Evolutionary conservation across 768 basidiomycete genomes (phyloP).

Genomic region (Suillus bovinus): DNA sequence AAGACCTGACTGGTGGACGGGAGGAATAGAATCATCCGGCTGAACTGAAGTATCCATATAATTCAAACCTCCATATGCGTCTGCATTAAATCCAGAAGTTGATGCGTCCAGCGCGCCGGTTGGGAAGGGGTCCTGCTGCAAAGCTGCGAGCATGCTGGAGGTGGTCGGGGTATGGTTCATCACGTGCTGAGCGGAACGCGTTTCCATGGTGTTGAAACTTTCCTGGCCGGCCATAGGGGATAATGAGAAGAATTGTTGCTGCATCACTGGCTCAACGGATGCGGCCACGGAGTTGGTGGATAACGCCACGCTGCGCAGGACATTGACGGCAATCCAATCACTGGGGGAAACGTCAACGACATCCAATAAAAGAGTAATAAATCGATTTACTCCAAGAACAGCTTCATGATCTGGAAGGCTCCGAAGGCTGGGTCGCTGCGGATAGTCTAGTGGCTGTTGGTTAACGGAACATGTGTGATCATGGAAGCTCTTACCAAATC

Average conservation of each 20-base stretch:
- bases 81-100: constrained; percentile 60
- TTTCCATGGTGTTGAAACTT: constrained; percentile 66
- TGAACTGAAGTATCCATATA: constrained; percentile 74
- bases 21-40: constrained; percentile 63
- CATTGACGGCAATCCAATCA: constrained; percentile 91
- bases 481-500: constrained; percentile 62
- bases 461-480: neutral
- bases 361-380: constrained; percentile 8
- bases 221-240: constrained; percentile 92
- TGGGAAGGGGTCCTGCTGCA: constrained; percentile 76
- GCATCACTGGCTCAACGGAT: constrained; percentile 89
- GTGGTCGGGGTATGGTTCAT: constrained; percentile 86
- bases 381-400: constrained; percentile 80
- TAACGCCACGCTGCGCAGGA: constrained; percentile 81
- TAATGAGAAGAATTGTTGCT: constrained; percentile 83
- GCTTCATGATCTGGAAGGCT: constrained; percentile 88
- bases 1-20: constrained; percentile 61
- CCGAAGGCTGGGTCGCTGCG: constrained; percentile 92
- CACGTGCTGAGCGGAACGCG: constrained; percentile 51
- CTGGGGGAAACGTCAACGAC: constrained; percentile 40
- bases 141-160: constrained; percentile 87
- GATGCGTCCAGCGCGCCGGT: constrained; percentile 65
- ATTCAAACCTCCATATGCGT: constrained; percentile 67
- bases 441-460: constrained; percentile 62
- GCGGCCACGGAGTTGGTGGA: constrained; percentile 91